phyloP scores from a whole-genome alignment of 2,329 filamentous ascomycete species.

The Calonectria pauciramosa region DNA sequence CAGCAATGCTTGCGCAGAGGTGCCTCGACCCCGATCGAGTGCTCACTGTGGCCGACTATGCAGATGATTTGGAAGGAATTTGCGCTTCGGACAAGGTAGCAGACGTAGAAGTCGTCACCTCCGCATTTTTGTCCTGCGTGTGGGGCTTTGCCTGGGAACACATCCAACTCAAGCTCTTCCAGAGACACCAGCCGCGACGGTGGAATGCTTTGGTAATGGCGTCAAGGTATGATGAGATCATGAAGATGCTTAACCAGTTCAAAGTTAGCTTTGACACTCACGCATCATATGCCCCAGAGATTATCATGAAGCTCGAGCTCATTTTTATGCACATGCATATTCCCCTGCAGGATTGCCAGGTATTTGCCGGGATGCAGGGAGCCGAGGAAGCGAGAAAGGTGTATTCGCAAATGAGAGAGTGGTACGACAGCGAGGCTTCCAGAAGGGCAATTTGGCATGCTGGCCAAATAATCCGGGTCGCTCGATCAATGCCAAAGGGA shows the following conservation, averaged over 20 bases:
- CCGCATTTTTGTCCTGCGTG: not conserved
- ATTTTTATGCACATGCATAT: slow-evolving; percentile 9
- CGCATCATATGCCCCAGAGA: not conserved
- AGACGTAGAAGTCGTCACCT: not conserved
- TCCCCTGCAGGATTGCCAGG: not conserved
- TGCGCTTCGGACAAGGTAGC: not conserved
- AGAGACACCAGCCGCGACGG: not conserved
- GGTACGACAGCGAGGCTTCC: not conserved
- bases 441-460: slow-evolving; percentile 8
- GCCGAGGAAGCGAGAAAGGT: not conserved
- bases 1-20: not conserved
- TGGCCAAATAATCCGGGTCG: slow-evolving; percentile 5
- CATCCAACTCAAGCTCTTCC: not conserved
- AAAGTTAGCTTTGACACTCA: not conserved
- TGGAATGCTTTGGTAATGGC: not conserved
- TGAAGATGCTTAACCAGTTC: slow-evolving; percentile 6
- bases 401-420: not conserved
- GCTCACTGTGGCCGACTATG: slow-evolving; percentile 1
- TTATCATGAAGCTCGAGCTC: slow-evolving; percentile 2
- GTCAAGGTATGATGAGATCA: not conserved
- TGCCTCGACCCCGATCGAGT: not conserved
- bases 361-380: slow-evolving; percentile 6
- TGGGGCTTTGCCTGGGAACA: slow-evolving; percentile 13
- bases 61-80: not conserved
- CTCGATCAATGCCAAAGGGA: not conserved